A percentile compares a stretch with the other conserved stretches of the same genome.
phyloP scores from a whole-genome alignment of 2,329 filamentous ascomycete species.

The Penicillium sp. region DNA sequence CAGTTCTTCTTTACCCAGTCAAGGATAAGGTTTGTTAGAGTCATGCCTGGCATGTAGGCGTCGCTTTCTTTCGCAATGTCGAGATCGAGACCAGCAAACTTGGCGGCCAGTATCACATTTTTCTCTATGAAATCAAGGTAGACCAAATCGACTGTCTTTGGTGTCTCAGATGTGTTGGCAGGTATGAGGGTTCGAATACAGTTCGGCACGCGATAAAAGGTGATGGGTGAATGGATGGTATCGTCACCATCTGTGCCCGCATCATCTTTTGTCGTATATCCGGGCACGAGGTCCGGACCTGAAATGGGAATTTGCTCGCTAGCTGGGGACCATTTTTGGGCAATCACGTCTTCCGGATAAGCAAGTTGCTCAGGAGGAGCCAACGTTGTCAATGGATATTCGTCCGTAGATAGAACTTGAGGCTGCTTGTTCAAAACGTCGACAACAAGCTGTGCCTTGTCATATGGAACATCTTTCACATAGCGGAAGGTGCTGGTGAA shows the following conservation, averaged over 20 bases:
- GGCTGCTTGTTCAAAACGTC: constrained; percentile 58
- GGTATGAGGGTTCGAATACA: constrained; percentile 69
- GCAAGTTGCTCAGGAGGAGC: constrained; percentile 47
- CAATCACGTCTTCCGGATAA: constrained; percentile 19
- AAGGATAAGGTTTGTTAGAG: constrained; percentile 57
- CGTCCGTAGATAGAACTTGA: constrained; percentile 42
- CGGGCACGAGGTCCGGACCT: constrained; percentile 55
- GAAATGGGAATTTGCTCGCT: constrained; percentile 33
- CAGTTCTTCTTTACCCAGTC: constrained; percentile 59
- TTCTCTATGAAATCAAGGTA: constrained; percentile 89
- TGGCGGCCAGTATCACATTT: constrained; percentile 73
- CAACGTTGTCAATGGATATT: constrained; percentile 31
- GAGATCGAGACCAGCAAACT: constrained; percentile 55
- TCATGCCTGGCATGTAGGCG: constrained; percentile 52
- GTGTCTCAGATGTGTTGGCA: constrained; percentile 44
- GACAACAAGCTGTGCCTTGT: constrained; percentile 66
- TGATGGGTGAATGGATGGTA: constrained; percentile 72
- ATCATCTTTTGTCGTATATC: constrained; percentile 89
- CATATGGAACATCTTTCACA: constrained; percentile 77
- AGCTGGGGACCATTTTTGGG: constrained; percentile 8
- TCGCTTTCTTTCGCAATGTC: constrained; percentile 49
- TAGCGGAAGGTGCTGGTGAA: constrained; percentile 77
- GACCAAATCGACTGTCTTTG: constrained; percentile 77
- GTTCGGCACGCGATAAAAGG: constrained; percentile 77
- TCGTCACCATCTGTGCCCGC: constrained; percentile 83